phyloP scores from a whole-genome alignment of 768 basidiomycete species.

The Cystobasidium onofrii region DNA sequence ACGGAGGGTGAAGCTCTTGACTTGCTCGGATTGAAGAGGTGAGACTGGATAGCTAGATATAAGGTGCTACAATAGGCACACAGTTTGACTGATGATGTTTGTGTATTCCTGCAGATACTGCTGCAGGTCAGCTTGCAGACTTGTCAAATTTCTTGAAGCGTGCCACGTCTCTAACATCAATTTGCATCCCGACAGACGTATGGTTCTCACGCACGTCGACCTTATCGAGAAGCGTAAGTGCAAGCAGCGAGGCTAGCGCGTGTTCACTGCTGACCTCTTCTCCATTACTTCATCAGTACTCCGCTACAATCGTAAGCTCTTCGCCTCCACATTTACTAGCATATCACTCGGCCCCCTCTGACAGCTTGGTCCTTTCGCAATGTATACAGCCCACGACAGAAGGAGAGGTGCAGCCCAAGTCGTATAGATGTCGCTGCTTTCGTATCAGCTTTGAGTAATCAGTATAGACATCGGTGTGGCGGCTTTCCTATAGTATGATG shows the following conservation, averaged over 20 bases:
- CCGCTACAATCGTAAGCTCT: neutral
- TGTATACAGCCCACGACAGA: neutral
- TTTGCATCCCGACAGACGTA: constrained; percentile 14
- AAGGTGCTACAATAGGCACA: too few relatives aligned
- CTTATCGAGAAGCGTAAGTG: constrained; percentile 30
- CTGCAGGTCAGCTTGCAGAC: neutral
- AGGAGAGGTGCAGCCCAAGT: neutral
- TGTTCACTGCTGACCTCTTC: neutral
- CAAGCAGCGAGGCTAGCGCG: too few relatives aligned
- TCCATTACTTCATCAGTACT: neutral
- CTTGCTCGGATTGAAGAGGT: constrained; percentile 26
- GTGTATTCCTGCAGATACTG: neutral
- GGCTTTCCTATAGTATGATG: neutral
- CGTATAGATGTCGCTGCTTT: neutral
- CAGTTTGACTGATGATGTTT: too few relatives aligned
- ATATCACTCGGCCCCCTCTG: too few relatives aligned
- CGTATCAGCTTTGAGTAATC: neutral
- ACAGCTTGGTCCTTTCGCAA: neutral
- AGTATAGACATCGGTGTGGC: neutral
- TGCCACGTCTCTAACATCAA: neutral
- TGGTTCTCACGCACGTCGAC: constrained; percentile 31
- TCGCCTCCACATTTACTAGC: neutral
- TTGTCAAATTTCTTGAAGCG: neutral
- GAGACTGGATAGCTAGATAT: neutral
- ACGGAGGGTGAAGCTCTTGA: constrained; percentile 26